Evolutionary conservation across 2,329 filamentous ascomycete species (phyloP), one percentile per base, ranked within the genome.

Genomic region (Zasmidium citrigriseum): DNA sequence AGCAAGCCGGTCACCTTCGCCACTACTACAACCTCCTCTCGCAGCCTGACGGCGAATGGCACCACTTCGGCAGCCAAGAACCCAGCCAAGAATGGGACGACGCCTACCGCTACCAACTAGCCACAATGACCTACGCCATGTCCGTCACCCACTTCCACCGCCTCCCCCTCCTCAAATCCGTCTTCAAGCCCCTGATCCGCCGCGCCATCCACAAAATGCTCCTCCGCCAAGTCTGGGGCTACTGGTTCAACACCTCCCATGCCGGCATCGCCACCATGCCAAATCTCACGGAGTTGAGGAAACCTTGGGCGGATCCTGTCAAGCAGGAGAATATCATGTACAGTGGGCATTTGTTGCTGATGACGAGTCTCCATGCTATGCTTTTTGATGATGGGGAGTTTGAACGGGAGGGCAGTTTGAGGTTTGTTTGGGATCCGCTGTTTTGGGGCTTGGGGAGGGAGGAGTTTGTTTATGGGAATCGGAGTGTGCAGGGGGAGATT

Each of bases 271-370:
- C 51, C 1, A 61, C 72, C 1, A 73, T 78, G 56, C 77, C 76
- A 1, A 70, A 73, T 52, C 54, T 77, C 1, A 74, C 67, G 20
- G 74, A 77, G 55, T 55, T 78, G 46, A 63, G 76, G 11, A 74
- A 72, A 53, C 76, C 76, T 0, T 78, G 76, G 76, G 74, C 75
- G 0, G 73, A 79, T 59, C 75, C 76, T 1, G 67, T 78, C 1
- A 63, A 71, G 18, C 66, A 62, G 41, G 76, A 78, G 61, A 78
- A 78, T 57, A 76, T 78, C 60, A 76, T 78, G 76, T 77, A 76
- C 48, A 73, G 68, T 24, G 76, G 76, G 1, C 74, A 78, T 62
- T 58, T 77, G 20, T 66, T 77, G 11, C 57, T 77, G 38, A 77
- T 78, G 75, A 69, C 69, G 2, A 71, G 68, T 9, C 62, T 78